phyloP scores from a whole-genome alignment of 148 eudicot genomes.

The Cornus controversa region DNA sequence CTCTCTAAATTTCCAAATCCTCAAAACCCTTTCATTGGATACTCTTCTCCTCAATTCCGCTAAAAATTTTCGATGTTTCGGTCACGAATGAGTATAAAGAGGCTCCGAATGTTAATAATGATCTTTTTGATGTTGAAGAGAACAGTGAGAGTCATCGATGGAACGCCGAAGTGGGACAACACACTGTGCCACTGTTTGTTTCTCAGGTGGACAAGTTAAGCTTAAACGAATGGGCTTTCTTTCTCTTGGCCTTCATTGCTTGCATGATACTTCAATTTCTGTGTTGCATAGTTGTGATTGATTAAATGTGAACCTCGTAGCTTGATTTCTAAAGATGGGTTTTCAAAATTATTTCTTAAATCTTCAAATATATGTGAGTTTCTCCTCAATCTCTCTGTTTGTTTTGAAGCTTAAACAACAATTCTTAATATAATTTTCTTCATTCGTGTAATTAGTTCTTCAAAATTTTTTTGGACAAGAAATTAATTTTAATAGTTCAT shows the following conservation, averaged over 20 bases:
- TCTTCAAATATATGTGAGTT: too few species aligned
- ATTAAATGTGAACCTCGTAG: background rate
- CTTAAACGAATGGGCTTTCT: conserved; percentile 37
- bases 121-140: background rate
- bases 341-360: too few species aligned
- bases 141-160: conserved; percentile 10
- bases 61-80: background rate
- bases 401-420: too few species aligned
- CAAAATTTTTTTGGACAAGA: too few species aligned
- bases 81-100: background rate
- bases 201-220: conserved; percentile 24
- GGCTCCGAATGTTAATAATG: background rate
- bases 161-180: conserved; percentile 26
- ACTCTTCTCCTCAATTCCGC: conserved; percentile 4
- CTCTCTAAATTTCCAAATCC: background rate
- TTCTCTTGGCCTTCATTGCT: conserved; percentile 42
- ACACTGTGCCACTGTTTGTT: conserved; percentile 24
- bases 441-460: too few species aligned
- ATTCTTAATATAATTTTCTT: too few species aligned
- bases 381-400: too few species aligned
- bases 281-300: background rate
- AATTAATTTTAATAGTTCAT: too few species aligned
- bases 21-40: conserved; percentile 1
- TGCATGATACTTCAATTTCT: conserved; percentile 23
- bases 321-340: background rate